Evolutionary conservation across 345 rosid species (phyloP).

Genomic region (Euphorbia lathyris): DNA sequence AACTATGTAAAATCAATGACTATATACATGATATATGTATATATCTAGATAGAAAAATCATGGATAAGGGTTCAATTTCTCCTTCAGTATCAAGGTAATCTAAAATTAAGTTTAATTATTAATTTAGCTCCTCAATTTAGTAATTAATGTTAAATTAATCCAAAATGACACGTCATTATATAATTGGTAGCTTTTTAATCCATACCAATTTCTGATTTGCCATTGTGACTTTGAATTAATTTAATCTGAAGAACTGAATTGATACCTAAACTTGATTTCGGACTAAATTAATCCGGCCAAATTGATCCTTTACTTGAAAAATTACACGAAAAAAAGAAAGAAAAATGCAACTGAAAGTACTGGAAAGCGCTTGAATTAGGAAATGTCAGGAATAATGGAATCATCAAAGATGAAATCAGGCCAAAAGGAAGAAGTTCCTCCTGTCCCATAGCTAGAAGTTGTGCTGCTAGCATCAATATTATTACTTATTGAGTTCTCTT

Average conservation of each 20-base stretch:
- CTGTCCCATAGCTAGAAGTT: slow-evolving; percentile 41
- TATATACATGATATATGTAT: neutral
- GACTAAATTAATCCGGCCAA: too few relatives aligned
- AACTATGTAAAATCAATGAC: neutral
- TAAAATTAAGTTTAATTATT: too few relatives aligned
- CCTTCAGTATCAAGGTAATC: too few relatives aligned
- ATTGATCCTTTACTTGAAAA: neutral
- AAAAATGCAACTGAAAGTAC: slow-evolving; percentile 16
- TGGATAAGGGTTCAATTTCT: too few relatives aligned
- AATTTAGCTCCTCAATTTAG: too few relatives aligned
- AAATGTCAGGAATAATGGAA: slow-evolving; percentile 36
- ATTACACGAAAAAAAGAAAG: neutral
- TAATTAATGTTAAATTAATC: too few relatives aligned
- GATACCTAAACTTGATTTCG: too few relatives aligned
- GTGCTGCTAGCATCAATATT: slow-evolving; percentile 38
- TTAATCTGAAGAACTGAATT: too few relatives aligned
- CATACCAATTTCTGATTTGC: too few relatives aligned
- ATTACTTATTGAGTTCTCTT: slow-evolving; percentile 33
- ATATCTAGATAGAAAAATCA: neutral
- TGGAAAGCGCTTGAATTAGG: slow-evolving; percentile 19
- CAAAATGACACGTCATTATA: too few relatives aligned
- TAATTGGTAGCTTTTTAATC: too few relatives aligned
- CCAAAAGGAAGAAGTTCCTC: slow-evolving; percentile 38
- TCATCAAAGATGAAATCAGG: slow-evolving; percentile 41
- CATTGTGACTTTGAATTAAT: too few relatives aligned